phyloP scores from a whole-genome alignment of 2,329 filamentous ascomycete genomes.

The Sarocladiaceae sp. region DNA sequence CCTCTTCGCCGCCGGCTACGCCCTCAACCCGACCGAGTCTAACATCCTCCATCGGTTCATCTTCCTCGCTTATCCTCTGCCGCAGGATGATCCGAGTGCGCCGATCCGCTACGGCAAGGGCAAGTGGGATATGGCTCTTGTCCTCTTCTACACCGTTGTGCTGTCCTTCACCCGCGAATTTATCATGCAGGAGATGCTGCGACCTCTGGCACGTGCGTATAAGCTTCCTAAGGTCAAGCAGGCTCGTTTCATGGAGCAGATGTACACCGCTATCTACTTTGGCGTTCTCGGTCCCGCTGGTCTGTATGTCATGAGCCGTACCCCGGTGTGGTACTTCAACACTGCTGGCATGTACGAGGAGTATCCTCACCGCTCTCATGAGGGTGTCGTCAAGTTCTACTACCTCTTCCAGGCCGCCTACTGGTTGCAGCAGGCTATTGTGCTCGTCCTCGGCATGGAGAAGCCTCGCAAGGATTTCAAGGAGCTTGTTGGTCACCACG shows the following conservation, averaged over 20 bases:
- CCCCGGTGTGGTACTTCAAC: conserved; percentile 96
- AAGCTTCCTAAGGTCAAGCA: conserved; percentile 78
- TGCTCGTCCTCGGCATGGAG: conserved; percentile 80
- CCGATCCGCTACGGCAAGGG: conserved; percentile 81
- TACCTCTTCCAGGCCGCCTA: conserved; percentile 93
- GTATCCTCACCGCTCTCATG: conserved; percentile 80
- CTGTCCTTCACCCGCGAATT: conserved; percentile 94
- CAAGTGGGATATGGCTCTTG: conserved; percentile 79
- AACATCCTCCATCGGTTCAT: conserved; percentile 80
- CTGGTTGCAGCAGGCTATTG: conserved; percentile 92
- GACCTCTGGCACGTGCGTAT: conserved; percentile 65
- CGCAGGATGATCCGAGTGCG: conserved; percentile 37
- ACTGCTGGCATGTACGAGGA: conserved; percentile 83
- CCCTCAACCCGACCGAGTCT: conserved; percentile 68
- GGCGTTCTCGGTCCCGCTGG: conserved; percentile 75
- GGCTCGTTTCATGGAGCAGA: conserved; percentile 91
- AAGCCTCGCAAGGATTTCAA: conserved; percentile 94
- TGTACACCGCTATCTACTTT: conserved; percentile 93
- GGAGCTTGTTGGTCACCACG: conserved; percentile 86
- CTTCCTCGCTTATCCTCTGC: conserved; percentile 83
- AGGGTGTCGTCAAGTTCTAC: conserved; percentile 85
- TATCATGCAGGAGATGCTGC: conserved; percentile 85
- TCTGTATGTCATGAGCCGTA: conserved; percentile 84
- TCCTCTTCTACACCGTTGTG: conserved; percentile 83
- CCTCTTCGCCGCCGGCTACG: conserved; percentile 64